These are phyloP conservation scores for Corchorus capsularis DNA, from an alignment of 345 rosid genomes.

Conservation along the genomic window DNA sequence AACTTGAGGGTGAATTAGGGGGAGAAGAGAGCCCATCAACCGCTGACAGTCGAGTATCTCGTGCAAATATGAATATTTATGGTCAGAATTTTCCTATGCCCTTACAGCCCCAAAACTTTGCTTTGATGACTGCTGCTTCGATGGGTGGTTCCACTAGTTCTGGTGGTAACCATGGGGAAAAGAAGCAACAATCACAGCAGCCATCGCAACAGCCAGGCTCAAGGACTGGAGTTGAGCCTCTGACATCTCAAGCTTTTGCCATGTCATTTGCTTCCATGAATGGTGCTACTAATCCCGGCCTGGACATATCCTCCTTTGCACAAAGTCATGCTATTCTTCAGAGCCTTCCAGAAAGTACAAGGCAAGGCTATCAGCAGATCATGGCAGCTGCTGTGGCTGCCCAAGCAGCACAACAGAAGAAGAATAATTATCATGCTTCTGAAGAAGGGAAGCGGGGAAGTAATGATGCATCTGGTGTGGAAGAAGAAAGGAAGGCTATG, in stretches of 20 bases:
- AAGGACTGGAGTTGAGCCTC: constrained; percentile 62
- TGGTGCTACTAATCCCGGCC: constrained; percentile 55
- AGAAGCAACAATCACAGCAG: constrained; percentile 56
- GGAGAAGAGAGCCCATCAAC: constrained; percentile 85
- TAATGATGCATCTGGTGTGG: constrained; percentile 42
- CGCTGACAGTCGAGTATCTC: constrained; percentile 73
- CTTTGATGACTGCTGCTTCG: constrained; percentile 62
- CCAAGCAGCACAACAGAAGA: constrained; percentile 77
- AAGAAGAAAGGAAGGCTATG: constrained; percentile 67
- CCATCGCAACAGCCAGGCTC: constrained; percentile 46
- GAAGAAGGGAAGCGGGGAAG: constrained; percentile 74
- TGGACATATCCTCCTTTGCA: constrained; percentile 73
- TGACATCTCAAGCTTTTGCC: constrained; percentile 74
- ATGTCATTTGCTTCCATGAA: constrained; percentile 81
- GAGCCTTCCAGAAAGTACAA: constrained; percentile 65
- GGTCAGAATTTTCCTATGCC: constrained; percentile 71
- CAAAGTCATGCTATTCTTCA: constrained; percentile 83
- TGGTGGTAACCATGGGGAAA: constrained; percentile 55
- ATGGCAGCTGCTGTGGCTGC: constrained; percentile 64
- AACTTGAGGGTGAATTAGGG: constrained; percentile 55
- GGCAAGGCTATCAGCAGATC: constrained; percentile 60
- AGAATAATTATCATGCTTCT: constrained; percentile 49
- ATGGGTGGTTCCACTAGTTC: constrained; percentile 46
- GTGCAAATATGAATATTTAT: constrained; percentile 51
- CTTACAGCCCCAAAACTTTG: constrained; percentile 61